Evolutionary conservation across 768 basidiomycete genomes (phyloP).

Genomic region (Nidularia sp.): DNA sequence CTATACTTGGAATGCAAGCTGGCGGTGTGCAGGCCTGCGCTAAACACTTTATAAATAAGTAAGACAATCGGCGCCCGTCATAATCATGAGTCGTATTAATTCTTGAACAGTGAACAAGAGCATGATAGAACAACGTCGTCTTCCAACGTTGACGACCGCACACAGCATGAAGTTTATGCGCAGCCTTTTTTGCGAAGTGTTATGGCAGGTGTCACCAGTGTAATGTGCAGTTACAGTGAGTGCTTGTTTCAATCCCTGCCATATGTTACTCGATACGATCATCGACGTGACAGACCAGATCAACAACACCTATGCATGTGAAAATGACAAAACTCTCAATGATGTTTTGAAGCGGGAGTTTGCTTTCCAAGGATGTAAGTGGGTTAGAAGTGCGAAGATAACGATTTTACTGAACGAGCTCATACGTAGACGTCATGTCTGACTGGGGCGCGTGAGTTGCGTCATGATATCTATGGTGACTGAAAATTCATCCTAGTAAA

Average conservation of each 20-base stretch:
- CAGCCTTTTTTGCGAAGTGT: constrained; percentile 58
- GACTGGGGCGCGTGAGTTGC: no score
- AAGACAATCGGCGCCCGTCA: no score
- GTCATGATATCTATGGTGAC: no score
- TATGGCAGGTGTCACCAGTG: constrained; percentile 58
- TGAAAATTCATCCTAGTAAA: no score
- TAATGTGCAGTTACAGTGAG: constrained; percentile 66
- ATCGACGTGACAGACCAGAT: constrained; percentile 17
- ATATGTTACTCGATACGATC: not conserved
- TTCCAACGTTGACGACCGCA: constrained; percentile 42
- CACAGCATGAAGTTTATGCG: constrained; percentile 55
- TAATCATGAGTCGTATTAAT: no score
- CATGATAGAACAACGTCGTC: constrained; percentile 37
- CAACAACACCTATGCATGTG: constrained; percentile 60
- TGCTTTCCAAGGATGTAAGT: constrained; percentile 62
- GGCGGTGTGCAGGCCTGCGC: constrained; percentile 40
- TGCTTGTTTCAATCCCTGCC: not conserved
- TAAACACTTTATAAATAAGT: no score
- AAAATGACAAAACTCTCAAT: constrained; percentile 56
- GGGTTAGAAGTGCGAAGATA: constrained; percentile 1
- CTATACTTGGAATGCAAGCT: constrained; percentile 47
- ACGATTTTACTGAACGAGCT: not conserved
- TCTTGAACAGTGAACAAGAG: constrained; percentile 47
- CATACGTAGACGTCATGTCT: constrained; percentile 38
- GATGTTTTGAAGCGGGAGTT: constrained; percentile 63